Base-by-base conservation (phyloP, 352 stramenopile species). In the Halophytophthora polymorphica region DNA sequence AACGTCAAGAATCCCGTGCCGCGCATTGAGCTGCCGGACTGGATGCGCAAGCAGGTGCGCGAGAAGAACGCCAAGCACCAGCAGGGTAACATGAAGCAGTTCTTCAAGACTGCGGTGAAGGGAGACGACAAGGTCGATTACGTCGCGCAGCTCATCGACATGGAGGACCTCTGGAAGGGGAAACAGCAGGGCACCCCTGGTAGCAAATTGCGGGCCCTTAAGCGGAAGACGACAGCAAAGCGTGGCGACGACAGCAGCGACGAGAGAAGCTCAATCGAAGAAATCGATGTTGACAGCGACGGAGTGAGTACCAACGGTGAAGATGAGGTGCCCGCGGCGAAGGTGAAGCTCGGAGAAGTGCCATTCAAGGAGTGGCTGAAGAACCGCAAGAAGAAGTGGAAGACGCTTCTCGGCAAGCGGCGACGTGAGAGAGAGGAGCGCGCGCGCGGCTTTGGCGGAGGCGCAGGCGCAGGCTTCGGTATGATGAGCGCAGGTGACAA, bases 1-100 rank as follows among this genome's bases (percentile, higher is more conserved):
- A 97, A 97, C 52, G 76, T 98, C 2, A 61, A 60, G 14, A 99
- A 99, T 70, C 97, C 97, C 6, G 95, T 99, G 8, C 96, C 96
- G 4, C 81, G 96, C 7, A 95, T 99, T 39, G 69, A 89, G 36
- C 78, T 99, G 58, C 97, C 97, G 12, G 91, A 98, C 35, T 99
- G 97, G 97, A 90, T 99, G 60, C 71, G 91, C 6, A 91, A 88
- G 41, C 89, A 96, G 60, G 83, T 98, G 54, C 85, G 96, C 29
- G 83, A 97, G 49, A 92, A 96, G 50, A 87, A 85, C 45, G 77
- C 80, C 8, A 83, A 77, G 44, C 73, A 89, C 39, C 77, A 88
- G 15, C 80, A 91, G 41, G 80, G 80, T 6, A 83, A 68, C 12
- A 97, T 99, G 57, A 85, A 74, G n/a, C 76, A 85, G 47, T 95